A percentile compares a stretch with the other conserved stretches of the same genome.
These are phyloP conservation scores for Metschnikowia kofuensis DNA, from an alignment of 805 yeast genomes.

Conservation along the genomic window DNA sequence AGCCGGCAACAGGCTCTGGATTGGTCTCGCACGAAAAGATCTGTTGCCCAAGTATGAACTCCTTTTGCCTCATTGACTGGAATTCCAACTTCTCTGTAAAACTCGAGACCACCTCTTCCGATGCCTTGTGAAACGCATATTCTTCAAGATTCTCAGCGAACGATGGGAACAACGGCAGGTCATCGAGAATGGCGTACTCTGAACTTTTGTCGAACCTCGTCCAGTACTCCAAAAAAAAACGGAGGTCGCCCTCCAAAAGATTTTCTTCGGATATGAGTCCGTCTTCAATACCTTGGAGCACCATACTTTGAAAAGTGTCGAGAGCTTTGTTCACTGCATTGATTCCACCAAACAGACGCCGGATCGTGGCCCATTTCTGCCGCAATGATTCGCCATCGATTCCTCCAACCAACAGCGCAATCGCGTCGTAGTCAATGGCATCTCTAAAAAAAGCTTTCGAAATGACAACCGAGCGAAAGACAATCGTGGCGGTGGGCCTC, in stretches of 20 bases:
- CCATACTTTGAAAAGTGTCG: constrained; percentile 64
- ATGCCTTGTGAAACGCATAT: constrained; percentile 36
- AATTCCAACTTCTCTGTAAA: constrained; percentile 46
- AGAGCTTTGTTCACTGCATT: constrained; percentile 58
- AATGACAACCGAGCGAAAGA: constrained; percentile 65
- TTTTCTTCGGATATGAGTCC: constrained; percentile 51
- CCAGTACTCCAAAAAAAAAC: constrained; percentile 64
- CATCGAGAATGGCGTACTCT: constrained; percentile 25
- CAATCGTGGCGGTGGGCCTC: constrained; percentile 47
- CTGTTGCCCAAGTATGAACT: constrained; percentile 46
- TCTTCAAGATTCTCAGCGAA: constrained; percentile 47
- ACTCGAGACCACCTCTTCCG: constrained; percentile 7
- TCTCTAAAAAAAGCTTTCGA: constrained; percentile 58
- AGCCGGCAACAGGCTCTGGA: not conserved
- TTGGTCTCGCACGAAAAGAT: constrained; percentile 40
- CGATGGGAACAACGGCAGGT: constrained; percentile 37
- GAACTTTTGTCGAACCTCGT: constrained; percentile 43
- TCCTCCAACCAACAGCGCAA: constrained; percentile 48
- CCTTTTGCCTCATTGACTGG: constrained; percentile 70
- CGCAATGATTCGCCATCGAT: constrained; percentile 44
- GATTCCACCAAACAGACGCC: constrained; percentile 46
- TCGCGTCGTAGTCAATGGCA: constrained; percentile 61
- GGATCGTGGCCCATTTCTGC: constrained; percentile 68
- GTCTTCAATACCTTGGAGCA: constrained; percentile 55
- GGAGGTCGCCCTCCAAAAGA: constrained; percentile 49